These are phyloP conservation scores for Pyrenochaeta sp. DNA, from an alignment of 2,329 filamentous ascomycete species.

Conservation along the genomic window DNA sequence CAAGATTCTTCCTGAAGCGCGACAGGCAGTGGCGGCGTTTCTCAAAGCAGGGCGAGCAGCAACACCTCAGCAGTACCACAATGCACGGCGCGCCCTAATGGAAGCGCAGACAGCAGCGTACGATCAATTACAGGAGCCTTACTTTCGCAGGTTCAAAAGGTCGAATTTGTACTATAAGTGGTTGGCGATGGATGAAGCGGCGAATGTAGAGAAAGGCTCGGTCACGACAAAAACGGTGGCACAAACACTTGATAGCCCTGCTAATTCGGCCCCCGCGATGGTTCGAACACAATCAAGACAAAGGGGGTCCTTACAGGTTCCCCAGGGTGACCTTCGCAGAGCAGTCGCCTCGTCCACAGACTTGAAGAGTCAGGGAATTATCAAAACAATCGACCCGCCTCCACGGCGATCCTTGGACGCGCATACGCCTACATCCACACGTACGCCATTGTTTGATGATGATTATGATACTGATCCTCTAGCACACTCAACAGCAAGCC, in stretches of 20 bases:
- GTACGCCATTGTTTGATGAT: slow-evolving; percentile 78
- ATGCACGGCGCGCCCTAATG: slow-evolving; percentile 81
- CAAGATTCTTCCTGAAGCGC: slow-evolving; percentile 75
- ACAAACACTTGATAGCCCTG: slow-evolving; percentile 36
- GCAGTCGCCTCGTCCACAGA: slow-evolving; percentile 70
- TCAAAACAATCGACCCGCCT: slow-evolving; percentile 56
- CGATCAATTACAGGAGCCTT: slow-evolving; percentile 80
- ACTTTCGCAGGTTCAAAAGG: slow-evolving; percentile 87
- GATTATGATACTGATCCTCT: slow-evolving; percentile 79
- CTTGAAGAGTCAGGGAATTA: slow-evolving; percentile 58
- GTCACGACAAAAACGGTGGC: slow-evolving; percentile 36
- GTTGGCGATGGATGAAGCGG: slow-evolving; percentile 81
- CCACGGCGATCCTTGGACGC: slow-evolving; percentile 77
- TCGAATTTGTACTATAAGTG: slow-evolving; percentile 98
- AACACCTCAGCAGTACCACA: slow-evolving; percentile 81
- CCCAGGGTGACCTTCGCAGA: slow-evolving; percentile 62
- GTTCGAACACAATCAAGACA: slow-evolving; percentile 58
- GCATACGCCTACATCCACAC: slow-evolving; percentile 52
- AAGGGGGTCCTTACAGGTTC: slow-evolving; percentile 49
- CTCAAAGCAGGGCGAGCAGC: slow-evolving; percentile 79
- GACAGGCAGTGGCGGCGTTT: slow-evolving; percentile 77
- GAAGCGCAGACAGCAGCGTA: slow-evolving; percentile 83
- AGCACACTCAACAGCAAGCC: slow-evolving; percentile 77
- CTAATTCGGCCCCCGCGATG: slow-evolving; percentile 45
- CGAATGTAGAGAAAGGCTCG: slow-evolving; percentile 41